Conservation (phyloP, 2,329 filamentous ascomycete genomes). For the Clarireedia paspali region DNA sequence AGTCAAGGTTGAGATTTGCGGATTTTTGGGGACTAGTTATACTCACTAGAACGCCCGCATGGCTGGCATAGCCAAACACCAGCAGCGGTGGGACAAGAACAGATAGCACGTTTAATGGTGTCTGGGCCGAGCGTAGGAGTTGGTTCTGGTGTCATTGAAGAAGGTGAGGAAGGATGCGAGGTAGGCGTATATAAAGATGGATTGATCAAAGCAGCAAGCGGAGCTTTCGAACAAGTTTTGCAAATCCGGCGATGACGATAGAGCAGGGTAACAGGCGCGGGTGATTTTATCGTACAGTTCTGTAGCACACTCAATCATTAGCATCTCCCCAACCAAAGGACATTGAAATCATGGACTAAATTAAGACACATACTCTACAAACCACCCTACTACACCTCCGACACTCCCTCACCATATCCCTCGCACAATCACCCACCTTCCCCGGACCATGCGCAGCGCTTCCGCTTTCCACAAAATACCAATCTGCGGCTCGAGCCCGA, state of each 20-base stretch:
- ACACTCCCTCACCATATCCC: slow-evolving; percentile 81
- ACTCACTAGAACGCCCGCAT: slow-evolving; percentile 57
- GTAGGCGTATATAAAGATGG: slow-evolving; percentile 20
- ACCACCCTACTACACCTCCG: slow-evolving; percentile 68
- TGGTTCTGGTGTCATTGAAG: slow-evolving; percentile 40
- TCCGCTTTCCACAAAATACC: slow-evolving; percentile 51
- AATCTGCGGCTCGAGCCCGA: slow-evolving; percentile 49
- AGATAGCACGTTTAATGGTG: slow-evolving; percentile 22
- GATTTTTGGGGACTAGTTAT: too few species aligned
- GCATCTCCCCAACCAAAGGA: slow-evolving; percentile 42
- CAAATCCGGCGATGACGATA: slow-evolving; percentile 79
- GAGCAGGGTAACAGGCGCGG: slow-evolving; percentile 56
- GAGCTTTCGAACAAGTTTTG: slow-evolving; percentile 62
- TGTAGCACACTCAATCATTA: slow-evolving; percentile 31
- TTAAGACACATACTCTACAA: slow-evolving; percentile 61
- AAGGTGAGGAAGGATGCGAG: slow-evolving; percentile 31
- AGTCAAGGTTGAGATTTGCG: too few species aligned
- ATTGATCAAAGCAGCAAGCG: slow-evolving; percentile 47
- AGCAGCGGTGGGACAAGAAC: slow-evolving; percentile 35
- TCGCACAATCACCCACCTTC: slow-evolving; percentile 71
- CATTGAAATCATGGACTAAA: neutral
- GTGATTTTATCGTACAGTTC: slow-evolving; percentile 88
- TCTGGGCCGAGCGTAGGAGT: slow-evolving; percentile 43
- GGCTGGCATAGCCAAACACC: slow-evolving; percentile 80
- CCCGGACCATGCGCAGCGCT: slow-evolving; percentile 42